These are phyloP conservation scores for Teratosphaeriaceae sp. DNA, from an alignment of 2,329 filamentous ascomycete genomes.

Conservation along the genomic window DNA sequence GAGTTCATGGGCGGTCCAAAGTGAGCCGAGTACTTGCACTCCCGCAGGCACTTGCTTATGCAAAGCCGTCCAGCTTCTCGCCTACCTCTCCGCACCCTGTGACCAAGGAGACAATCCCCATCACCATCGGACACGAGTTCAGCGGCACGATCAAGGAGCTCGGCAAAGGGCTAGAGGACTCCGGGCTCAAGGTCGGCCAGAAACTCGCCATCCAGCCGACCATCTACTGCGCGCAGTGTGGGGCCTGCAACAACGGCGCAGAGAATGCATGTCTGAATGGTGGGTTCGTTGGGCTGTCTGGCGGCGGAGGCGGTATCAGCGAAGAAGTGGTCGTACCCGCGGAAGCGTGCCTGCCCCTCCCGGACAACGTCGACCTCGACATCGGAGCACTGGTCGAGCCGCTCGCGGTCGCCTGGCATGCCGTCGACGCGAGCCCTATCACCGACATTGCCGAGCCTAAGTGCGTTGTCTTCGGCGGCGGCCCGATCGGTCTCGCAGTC, in stretches of 20 bases:
- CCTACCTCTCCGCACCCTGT: conserved; percentile 50
- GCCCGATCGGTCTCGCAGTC: conserved; percentile 50
- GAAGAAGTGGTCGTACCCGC: conserved; percentile 48
- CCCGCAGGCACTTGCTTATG: neutral
- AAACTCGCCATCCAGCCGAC: conserved; percentile 55
- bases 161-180: conserved; percentile 32
- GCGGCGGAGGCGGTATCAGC: conserved; percentile 50
- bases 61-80: conserved; percentile 37
- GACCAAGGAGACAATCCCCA: conserved; percentile 51
- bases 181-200: conserved; percentile 47
- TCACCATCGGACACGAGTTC: conserved; percentile 60
- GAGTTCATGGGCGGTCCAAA: conserved; percentile 43
- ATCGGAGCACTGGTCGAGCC: conserved; percentile 58
- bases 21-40: conserved; percentile 12
- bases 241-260: conserved; percentile 46
- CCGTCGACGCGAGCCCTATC: conserved; percentile 45
- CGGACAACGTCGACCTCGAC: conserved; percentile 46
- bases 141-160: conserved; percentile 54
- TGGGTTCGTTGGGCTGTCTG: conserved; percentile 40
- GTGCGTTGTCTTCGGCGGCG: conserved; percentile 53
- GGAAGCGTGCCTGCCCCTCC: conserved; percentile 44
- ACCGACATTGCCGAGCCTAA: conserved; percentile 35
- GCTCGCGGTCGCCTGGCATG: conserved; percentile 59
- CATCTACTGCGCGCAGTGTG: conserved; percentile 51
- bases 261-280: conserved; percentile 54